A percentile compares a stretch with the other conserved stretches of the same genome.
These are phyloP conservation scores for Paracoccidioides lutzii DNA, from an alignment of 2,329 filamentous ascomycete species.

Conservation along the genomic window DNA sequence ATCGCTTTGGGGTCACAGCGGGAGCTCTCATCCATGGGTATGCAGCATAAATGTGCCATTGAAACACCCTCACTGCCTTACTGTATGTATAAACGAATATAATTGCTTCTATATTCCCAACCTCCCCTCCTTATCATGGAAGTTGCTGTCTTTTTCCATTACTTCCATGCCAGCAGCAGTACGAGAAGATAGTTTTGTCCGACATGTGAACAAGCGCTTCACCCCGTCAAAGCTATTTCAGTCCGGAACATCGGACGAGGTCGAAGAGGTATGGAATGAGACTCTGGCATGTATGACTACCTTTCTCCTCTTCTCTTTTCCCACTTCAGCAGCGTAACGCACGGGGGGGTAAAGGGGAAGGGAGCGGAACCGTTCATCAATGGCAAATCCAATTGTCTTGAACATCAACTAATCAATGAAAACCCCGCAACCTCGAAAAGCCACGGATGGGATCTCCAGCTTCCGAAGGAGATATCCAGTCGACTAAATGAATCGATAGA, in stretches of 20 bases:
- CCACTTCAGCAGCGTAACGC: no score
- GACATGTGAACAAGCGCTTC: slow-evolving; percentile 8
- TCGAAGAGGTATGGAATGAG: slow-evolving; percentile 8
- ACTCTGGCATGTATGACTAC: slow-evolving; percentile 4
- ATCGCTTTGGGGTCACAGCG: background rate
- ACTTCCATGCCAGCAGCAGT: slow-evolving; percentile 1
- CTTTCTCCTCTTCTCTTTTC: no score
- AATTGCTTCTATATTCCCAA: no score
- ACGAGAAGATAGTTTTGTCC: slow-evolving; percentile 6
- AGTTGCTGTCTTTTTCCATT: background rate
- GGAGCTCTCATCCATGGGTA: background rate
- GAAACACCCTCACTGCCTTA: slow-evolving; percentile 1
- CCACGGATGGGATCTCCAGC: slow-evolving; percentile 6
- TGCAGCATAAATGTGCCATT: background rate
- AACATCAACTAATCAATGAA: background rate
- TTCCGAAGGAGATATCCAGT: slow-evolving; percentile 2
- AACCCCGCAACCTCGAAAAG: background rate
- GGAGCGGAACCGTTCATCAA: no score
- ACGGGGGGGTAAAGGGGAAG: no score
- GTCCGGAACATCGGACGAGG: slow-evolving; percentile 7
- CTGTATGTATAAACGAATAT: background rate
- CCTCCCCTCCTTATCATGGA: background rate
- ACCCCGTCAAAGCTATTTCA: slow-evolving; percentile 8
- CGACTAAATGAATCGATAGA: slow-evolving; percentile 1
- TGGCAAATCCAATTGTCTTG: no score